These are phyloP conservation scores for Termitomyces sp. DNA, from an alignment of 768 basidiomycete species.

Conservation along the genomic window DNA sequence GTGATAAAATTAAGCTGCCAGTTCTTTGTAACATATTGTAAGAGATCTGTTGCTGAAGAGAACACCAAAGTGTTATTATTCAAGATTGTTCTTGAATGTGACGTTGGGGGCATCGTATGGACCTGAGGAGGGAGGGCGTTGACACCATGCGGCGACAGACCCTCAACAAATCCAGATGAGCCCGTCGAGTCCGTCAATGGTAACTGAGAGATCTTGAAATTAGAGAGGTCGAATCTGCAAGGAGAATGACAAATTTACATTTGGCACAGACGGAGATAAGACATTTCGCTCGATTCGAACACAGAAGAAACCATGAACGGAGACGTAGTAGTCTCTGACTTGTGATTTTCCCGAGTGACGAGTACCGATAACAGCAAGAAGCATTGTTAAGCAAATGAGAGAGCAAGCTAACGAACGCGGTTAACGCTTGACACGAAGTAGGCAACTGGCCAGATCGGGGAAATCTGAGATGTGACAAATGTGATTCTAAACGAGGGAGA, in stretches of 20 bases:
- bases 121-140: not conserved
- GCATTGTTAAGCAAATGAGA: conserved; percentile 32
- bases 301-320: conserved; percentile 49
- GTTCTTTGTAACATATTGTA: conserved; percentile 71
- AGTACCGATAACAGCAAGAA: conserved; percentile 64
- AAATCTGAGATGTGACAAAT: conserved; percentile 13
- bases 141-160: not conserved
- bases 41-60: conserved; percentile 42
- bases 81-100: not conserved
- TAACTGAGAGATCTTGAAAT: not conserved
- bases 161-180: not conserved
- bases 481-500: conserved; percentile 10
- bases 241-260: not conserved
- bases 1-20: conserved; percentile 86
- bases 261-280: not conserved
- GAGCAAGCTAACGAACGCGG: too few species aligned
- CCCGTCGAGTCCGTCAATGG: not conserved
- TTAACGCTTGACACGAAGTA: too few species aligned
- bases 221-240: not conserved
- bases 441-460: not conserved
- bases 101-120: conserved; percentile 7
- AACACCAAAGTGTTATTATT: conserved; percentile 28
- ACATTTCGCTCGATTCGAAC: conserved; percentile 32
- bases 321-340: conserved; percentile 54
- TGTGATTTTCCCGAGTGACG: conserved; percentile 55